Base-by-base conservation (phyloP, 768 basidiomycete genomes). In the Mycena capillaripes region DNA sequence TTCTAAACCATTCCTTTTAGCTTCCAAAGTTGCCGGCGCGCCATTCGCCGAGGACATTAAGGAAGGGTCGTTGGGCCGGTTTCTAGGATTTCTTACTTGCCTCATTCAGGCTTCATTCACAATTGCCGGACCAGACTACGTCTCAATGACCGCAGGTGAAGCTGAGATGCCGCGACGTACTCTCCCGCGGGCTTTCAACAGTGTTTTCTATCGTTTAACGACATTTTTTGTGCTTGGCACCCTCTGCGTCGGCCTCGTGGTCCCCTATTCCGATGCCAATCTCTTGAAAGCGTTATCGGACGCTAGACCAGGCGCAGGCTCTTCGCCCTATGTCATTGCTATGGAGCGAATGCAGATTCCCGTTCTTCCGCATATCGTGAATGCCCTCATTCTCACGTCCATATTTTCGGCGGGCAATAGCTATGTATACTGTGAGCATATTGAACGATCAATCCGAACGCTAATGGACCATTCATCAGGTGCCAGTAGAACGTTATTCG, bases 251-350 rank as follows among this genome's bases (percentile, higher is more conserved):
- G 94, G 95, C 53, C 91, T 95, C 84, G 87, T 96, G 53, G 91
- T 96, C 29, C 93, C 93, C 1, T 94, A 90, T 77, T 88, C 90
- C 72, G 92, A 95, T 76, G 83, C 86, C 1, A 76, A 84, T 55
- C 84, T 95, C 34, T 82, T 91, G 42, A 76, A 79, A 56, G 89
- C 86, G 0, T 78, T 89, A 23, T 89, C 89, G 2, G 86, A 89
- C 58, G 93, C 94, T 0, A 82, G 81, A 42, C 86, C 88, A 0
- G 87, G 87, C 23, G 87, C 87, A 40, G 90, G 91, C 2, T 83
- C 92, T 30, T 94, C 93, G 10, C 95, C 95, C 0, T 97, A 95
- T 82, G 95, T 96, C 52, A 92, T 96, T 70, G 95, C 94, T 19
- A 94, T 97, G 86, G 83, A 84, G 65, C 86, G 87, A 46, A 85